Conservation (phyloP, 2,329 filamentous ascomycete genomes). For the Diaporthe humulicola region DNA sequence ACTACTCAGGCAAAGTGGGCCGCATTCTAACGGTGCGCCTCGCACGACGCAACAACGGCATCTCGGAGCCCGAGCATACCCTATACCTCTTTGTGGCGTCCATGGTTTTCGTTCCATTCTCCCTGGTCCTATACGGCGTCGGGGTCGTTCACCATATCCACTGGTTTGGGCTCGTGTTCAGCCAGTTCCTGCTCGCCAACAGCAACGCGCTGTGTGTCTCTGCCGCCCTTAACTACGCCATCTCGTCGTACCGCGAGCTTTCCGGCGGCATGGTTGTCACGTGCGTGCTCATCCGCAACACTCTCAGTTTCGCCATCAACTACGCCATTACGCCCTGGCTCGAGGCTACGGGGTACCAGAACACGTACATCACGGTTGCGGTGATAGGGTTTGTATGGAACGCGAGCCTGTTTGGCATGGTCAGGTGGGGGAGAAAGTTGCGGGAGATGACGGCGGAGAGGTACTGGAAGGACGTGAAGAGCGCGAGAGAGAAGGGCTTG, state of each 20-base stretch:
- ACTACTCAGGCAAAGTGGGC: slow-evolving; percentile 45
- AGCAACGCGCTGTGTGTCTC: slow-evolving; percentile 46
- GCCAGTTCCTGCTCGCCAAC: slow-evolving; percentile 47
- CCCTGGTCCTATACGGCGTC: slow-evolving; percentile 43
- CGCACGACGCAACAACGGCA: slow-evolving; percentile 43
- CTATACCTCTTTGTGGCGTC: slow-evolving; percentile 42
- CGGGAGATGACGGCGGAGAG: slow-evolving; percentile 22
- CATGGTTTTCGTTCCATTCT: slow-evolving; percentile 42
- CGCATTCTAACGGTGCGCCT: slow-evolving; percentile 41
- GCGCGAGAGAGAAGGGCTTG: slow-evolving; percentile 24
- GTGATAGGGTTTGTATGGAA: slow-evolving; percentile 53
- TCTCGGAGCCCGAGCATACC: slow-evolving; percentile 44
- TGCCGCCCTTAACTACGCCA: slow-evolving; percentile 48
- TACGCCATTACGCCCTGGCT: slow-evolving; percentile 52
- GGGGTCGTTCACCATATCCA: slow-evolving; percentile 48
- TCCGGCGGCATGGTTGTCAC: slow-evolving; percentile 48
- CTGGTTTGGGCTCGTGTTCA: slow-evolving; percentile 49
- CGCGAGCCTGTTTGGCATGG: slow-evolving; percentile 58
- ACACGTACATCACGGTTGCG: slow-evolving; percentile 53
- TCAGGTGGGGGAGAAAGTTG: slow-evolving; percentile 55
- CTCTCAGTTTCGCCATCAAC: slow-evolving; percentile 54
- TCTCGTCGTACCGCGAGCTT: slow-evolving; percentile 49
- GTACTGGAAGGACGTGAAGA: slow-evolving; percentile 34
- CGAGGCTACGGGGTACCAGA: slow-evolving; percentile 52
- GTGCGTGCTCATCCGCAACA: slow-evolving; percentile 52